Evolutionary conservation across 306 rosid species (phyloP).

Genomic region (Cicer yamashitae): DNA sequence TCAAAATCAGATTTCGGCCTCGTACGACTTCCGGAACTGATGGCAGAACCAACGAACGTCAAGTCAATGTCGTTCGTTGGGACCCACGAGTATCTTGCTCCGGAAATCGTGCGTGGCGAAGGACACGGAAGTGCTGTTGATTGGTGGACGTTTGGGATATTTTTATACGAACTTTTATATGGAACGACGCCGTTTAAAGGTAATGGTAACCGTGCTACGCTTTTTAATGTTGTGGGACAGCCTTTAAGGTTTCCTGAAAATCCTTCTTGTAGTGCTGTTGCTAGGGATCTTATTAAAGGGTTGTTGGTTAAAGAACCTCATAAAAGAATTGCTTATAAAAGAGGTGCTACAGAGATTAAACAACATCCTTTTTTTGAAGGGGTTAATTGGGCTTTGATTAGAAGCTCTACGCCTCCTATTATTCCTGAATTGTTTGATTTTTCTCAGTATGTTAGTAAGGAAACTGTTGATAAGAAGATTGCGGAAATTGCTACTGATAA

Average conservation of each 20-base stretch:
- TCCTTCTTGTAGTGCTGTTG: constrained; percentile 55
- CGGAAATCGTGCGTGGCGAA: constrained; percentile 83
- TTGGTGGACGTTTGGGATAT: constrained; percentile 95
- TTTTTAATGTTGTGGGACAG: constrained; percentile 78
- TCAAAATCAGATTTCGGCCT: constrained; percentile 84
- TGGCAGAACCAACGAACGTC: constrained; percentile 91
- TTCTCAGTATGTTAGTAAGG: constrained; percentile 56
- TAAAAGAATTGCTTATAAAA: constrained; percentile 70
- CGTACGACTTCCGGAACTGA: constrained; percentile 72
- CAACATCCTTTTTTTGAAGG: constrained; percentile 92
- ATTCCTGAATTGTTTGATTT: constrained; percentile 69
- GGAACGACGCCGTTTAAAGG: constrained; percentile 95
- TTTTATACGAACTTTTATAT: constrained; percentile 76
- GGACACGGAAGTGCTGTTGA: constrained; percentile 96
- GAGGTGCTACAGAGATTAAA: constrained; percentile 93
- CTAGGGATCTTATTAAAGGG: constrained; percentile 77
- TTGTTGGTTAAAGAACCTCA: constrained; percentile 82
- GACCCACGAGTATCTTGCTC: constrained; percentile 89
- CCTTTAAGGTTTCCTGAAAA: constrained; percentile 81
- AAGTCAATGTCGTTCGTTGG: constrained; percentile 94
- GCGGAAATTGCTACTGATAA: constrained; percentile 10
- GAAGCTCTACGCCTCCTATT: constrained; percentile 78
- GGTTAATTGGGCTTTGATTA: constrained; percentile 84
- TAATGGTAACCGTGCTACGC: constrained; percentile 71
- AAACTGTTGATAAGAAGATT: constrained; percentile 45